Conservation (phyloP, 345 rosid genomes). For the Eucalyptus curtisii region DNA sequence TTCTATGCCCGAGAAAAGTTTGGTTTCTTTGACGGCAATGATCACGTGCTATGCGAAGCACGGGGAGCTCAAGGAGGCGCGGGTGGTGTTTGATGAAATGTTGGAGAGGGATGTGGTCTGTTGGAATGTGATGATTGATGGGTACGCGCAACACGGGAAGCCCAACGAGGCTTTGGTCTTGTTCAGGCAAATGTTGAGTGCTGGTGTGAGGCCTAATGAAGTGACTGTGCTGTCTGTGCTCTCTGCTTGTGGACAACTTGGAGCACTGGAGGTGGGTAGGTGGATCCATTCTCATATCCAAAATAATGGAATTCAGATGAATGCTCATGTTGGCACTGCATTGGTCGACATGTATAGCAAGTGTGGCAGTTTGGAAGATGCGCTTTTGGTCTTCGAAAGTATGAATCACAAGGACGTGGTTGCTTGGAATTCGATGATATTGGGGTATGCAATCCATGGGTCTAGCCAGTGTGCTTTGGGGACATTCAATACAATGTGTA, state of each 20-base stretch:
- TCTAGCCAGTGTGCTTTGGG: constrained; percentile 37
- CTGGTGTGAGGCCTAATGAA: constrained; percentile 36
- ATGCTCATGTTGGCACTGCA: constrained; percentile 35
- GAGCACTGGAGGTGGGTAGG: constrained; percentile 57
- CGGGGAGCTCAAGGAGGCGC: constrained; percentile 40
- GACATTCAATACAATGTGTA: constrained; percentile 35
- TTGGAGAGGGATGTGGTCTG: constrained; percentile 46
- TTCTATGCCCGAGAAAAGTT: constrained; percentile 39
- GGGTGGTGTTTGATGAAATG: constrained; percentile 37
- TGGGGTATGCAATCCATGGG: constrained; percentile 65
- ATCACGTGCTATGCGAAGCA: constrained; percentile 53
- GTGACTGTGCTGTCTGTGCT: constrained; percentile 42
- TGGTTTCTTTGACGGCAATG: constrained; percentile 69
- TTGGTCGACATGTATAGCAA: constrained; percentile 72
- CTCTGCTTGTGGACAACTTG: constrained; percentile 72
- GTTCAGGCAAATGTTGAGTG: constrained; percentile 36
- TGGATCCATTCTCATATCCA: constrained; percentile 57
- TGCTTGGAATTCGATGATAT: constrained; percentile 66
- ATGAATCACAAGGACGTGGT: constrained; percentile 28
- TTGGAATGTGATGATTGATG: constrained; percentile 74
- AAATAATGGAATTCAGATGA: constrained; percentile 15
- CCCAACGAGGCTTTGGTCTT: constrained; percentile 33
- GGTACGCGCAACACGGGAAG: constrained; percentile 39
- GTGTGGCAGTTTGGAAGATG: constrained; percentile 71
- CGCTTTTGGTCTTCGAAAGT: constrained; percentile 31